Percentiles rank a stretch among this genome's conserved stretches.
These are phyloP conservation scores for Trichoderma virens DNA, from an alignment of 495 filamentous ascomycete species.

Conservation along the genomic window DNA sequence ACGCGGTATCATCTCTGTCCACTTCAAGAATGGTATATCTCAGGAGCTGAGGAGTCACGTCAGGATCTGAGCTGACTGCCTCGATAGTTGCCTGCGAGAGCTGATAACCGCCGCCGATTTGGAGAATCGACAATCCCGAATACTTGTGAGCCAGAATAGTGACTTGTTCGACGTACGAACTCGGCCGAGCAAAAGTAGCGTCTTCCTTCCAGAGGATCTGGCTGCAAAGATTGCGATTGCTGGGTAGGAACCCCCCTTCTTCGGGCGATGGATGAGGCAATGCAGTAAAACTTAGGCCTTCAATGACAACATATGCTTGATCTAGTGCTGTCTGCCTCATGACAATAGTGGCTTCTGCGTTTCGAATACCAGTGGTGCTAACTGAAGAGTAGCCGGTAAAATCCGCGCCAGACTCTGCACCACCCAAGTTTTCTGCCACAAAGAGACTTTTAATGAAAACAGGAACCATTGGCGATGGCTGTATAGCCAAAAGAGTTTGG, in stretches of 20 bases:
- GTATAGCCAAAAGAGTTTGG: slow-evolving; percentile 20
- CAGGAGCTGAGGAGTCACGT: not conserved
- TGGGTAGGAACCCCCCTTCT: slow-evolving; percentile 22
- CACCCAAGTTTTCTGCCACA: slow-evolving; percentile 11
- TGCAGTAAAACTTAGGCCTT: slow-evolving; percentile 17
- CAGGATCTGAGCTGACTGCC: not conserved
- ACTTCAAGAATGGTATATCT: slow-evolving; percentile 5
- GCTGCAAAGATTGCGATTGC: slow-evolving; percentile 24
- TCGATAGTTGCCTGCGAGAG: not conserved
- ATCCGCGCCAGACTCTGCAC: not conserved
- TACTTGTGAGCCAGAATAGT: not conserved
- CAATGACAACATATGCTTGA: slow-evolving; percentile 12
- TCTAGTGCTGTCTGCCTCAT: slow-evolving; percentile 6
- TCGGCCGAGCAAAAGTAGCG: not conserved
- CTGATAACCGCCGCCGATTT: slow-evolving; percentile 2
- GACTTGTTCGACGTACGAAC: not conserved
- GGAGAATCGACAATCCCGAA: not conserved
- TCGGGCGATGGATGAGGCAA: slow-evolving; percentile 2
- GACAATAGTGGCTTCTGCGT: slow-evolving; percentile 14
- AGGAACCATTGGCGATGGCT: slow-evolving; percentile 19
- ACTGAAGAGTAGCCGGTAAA: slow-evolving; percentile 15
- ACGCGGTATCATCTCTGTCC: not conserved
- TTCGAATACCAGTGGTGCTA: not conserved
- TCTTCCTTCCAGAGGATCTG: slow-evolving; percentile 24
- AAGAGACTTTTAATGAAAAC: slow-evolving; percentile 19